phyloP scores from a whole-genome alignment of 345 rosid species.

The Bretschneidera sinensis region DNA sequence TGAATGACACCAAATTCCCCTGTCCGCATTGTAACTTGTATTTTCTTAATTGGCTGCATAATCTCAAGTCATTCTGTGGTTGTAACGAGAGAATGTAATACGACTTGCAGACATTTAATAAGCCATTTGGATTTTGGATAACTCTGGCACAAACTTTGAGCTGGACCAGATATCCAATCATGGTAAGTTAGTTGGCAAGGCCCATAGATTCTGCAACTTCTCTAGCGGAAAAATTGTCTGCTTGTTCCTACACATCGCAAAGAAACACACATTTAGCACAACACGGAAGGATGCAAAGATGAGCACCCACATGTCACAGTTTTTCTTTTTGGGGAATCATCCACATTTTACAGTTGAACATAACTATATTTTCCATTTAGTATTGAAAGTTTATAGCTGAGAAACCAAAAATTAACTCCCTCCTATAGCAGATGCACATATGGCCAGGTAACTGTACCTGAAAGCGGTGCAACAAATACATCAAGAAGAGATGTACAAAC shows the following conservation, averaged over 20 bases:
- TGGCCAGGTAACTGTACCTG: slow-evolving; percentile 47
- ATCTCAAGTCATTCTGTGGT: background rate
- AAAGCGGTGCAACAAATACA: slow-evolving; percentile 93
- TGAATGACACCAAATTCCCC: background rate
- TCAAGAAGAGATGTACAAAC: slow-evolving; percentile 93
- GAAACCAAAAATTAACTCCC: background rate
- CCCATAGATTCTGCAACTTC: slow-evolving; percentile 78
- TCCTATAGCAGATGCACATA: background rate
- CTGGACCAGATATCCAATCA: slow-evolving; percentile 8
- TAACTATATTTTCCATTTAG: background rate
- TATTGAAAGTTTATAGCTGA: too few species aligned
- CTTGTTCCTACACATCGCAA: slow-evolving; percentile 66
- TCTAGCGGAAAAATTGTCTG: slow-evolving; percentile 52
- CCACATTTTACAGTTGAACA: background rate
- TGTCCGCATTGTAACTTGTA: too few species aligned
- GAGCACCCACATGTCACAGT: too few species aligned
- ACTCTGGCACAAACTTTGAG: background rate
- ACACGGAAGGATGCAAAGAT: background rate
- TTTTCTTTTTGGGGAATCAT: too few species aligned
- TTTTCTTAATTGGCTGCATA: too few species aligned
- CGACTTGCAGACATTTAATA: slow-evolving; percentile 6
- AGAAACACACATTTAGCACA: background rate
- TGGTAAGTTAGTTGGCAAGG: slow-evolving; percentile 50
- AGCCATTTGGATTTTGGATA: background rate
- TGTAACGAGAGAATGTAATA: slow-evolving; percentile 6